Conservation (phyloP, 2,329 filamentous ascomycete species). For the Blastomyces parvus region DNA sequence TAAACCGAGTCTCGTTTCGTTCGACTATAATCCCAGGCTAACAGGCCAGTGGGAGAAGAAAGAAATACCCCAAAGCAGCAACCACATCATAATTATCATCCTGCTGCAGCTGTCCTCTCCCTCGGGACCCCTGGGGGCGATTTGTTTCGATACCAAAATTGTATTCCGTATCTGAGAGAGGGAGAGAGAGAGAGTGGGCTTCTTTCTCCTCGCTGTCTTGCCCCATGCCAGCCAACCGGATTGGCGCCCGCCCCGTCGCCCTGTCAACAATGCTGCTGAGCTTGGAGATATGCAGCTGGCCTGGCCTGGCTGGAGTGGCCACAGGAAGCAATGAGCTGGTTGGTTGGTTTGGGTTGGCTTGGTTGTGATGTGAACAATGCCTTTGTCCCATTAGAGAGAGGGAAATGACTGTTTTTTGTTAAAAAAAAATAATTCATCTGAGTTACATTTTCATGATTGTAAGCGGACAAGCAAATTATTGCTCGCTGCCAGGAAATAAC, state of each 20-base stretch:
- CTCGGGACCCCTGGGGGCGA: background rate
- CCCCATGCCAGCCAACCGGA: constrained; percentile 1
- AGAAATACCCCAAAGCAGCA: background rate
- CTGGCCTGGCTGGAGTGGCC: background rate
- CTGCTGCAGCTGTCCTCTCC: background rate
- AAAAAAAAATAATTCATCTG: too few relatives aligned
- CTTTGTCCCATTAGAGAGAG: background rate
- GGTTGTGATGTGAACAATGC: background rate
- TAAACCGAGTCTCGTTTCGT: too few relatives aligned
- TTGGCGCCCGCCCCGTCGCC: background rate
- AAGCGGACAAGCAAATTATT: too few relatives aligned
- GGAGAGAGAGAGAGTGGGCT: background rate
- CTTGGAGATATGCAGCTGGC: background rate
- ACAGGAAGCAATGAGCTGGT: background rate
- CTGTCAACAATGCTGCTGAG: background rate
- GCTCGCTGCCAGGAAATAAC: too few relatives aligned
- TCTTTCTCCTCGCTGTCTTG: background rate
- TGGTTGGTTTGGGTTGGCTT: too few relatives aligned
- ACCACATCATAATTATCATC: background rate
- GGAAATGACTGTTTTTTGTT: too few relatives aligned
- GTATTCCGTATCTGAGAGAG: too few relatives aligned
- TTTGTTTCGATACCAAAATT: background rate
- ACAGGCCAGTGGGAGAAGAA: background rate
- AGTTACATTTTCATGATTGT: too few relatives aligned
- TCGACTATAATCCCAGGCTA: too few relatives aligned